Evolutionary conservation across 148 eudicot species (phyloP).

Genomic region (Silene conica): DNA sequence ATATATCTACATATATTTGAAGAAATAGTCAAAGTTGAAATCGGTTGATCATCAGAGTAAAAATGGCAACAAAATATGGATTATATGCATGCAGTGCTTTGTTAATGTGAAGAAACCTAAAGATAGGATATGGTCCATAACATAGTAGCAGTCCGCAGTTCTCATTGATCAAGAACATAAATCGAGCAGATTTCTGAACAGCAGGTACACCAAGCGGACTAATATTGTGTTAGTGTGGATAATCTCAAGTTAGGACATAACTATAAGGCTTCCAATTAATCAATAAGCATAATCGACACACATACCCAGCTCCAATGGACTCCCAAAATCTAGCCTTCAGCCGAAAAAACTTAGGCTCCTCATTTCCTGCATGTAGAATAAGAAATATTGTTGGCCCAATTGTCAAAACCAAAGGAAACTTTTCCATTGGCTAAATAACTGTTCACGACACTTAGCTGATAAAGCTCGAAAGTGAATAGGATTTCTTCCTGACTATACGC

Average conservation of each 20-base stretch:
- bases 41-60: too few species aligned
- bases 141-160: not conserved
- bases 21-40: not conserved
- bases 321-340: constrained; percentile 83
- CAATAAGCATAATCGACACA: constrained; percentile 13
- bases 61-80: too few species aligned
- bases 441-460: not conserved
- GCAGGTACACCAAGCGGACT: not conserved
- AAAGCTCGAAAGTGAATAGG: too few species aligned
- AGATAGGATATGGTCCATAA: not conserved
- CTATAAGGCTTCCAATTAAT: not conserved
- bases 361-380: constrained; percentile 44
- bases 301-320: constrained; percentile 85
- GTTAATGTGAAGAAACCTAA: not conserved
- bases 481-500: too few species aligned
- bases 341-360: constrained; percentile 40
- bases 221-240: not conserved
- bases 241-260: not conserved
- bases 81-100: not conserved
- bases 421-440: too few species aligned
- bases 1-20: not conserved
- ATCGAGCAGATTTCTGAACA: not conserved
- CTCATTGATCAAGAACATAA: not conserved
- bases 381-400: not conserved
- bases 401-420: not conserved